Conservation (phyloP, 176 grass and related monocot species). For the Themeda triandra region DNA sequence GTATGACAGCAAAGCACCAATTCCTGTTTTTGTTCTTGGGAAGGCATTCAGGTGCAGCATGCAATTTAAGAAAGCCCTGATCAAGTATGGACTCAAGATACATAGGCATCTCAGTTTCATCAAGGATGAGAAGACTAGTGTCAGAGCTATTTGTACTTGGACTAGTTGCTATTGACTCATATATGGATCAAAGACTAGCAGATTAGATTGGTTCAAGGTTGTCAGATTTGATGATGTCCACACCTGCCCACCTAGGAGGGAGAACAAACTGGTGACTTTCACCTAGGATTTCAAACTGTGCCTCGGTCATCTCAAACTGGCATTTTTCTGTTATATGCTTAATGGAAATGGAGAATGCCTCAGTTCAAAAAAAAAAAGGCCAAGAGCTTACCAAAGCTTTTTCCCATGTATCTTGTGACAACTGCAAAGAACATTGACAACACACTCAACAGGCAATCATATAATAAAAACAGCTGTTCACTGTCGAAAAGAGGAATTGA, state of each 20-base stretch:
- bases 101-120: not conserved
- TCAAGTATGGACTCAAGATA: not conserved
- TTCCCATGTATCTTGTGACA: constrained; percentile 73
- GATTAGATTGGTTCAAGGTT: not conserved
- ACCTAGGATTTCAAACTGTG: not conserved
- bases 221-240: not conserved
- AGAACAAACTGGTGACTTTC: not conserved
- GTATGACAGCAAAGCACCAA: not conserved
- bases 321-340: not conserved
- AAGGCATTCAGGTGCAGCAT: not conserved
- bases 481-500: constrained; percentile 6
- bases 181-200: not conserved
- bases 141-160: not conserved
- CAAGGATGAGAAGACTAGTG: not conserved
- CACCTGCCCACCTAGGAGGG: not conserved
- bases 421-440: constrained; percentile 48
- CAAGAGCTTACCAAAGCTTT: constrained; percentile 77
- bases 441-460: constrained; percentile 20
- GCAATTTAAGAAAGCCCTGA: not conserved
- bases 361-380: not conserved
- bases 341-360: not conserved
- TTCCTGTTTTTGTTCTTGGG: not conserved
- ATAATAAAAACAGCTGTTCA: constrained; percentile 16
- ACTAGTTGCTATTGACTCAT: not conserved
- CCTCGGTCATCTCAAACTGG: not conserved